Evolutionary conservation across 2,329 filamentous ascomycete genomes (phyloP).

Genomic region (Talaromyces sp.): DNA sequence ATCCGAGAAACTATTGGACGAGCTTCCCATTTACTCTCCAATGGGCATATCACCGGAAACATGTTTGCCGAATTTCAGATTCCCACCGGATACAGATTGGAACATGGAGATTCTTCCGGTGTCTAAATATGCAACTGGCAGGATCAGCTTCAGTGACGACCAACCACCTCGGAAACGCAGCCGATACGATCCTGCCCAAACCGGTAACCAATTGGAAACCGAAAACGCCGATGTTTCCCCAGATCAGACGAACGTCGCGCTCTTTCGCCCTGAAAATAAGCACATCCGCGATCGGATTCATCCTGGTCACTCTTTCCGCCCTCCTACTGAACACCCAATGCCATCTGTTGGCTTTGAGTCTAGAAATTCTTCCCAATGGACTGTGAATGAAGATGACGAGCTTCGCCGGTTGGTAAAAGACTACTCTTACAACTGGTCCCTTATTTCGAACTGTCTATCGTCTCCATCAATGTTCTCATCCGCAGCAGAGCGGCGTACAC

Average conservation of each 20-base stretch:
- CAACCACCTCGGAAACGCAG: slow-evolving; percentile 69
- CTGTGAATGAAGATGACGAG: slow-evolving; percentile 82
- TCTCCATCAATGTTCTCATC: slow-evolving; percentile 73
- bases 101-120: slow-evolving; percentile 72
- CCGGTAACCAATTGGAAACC: slow-evolving; percentile 59
- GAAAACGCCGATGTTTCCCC: slow-evolving; percentile 52
- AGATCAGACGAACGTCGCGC: slow-evolving; percentile 68
- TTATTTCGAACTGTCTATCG: slow-evolving; percentile 76
- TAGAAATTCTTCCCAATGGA: slow-evolving; percentile 85
- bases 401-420: slow-evolving; percentile 78
- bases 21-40: slow-evolving; percentile 73
- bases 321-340: slow-evolving; percentile 87
- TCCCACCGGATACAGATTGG: slow-evolving; percentile 66
- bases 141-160: slow-evolving; percentile 63
- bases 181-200: slow-evolving; percentile 73
- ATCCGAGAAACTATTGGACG: slow-evolving; percentile 69
- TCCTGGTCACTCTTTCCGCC: slow-evolving; percentile 85
- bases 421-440: slow-evolving; percentile 95
- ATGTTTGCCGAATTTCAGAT: slow-evolving; percentile 53
- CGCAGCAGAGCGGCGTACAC: slow-evolving; percentile 80
- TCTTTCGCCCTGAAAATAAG: slow-evolving; percentile 88
- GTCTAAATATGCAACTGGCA: slow-evolving; percentile 79
- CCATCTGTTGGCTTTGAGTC: slow-evolving; percentile 81
- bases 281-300: slow-evolving; percentile 83
- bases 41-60: slow-evolving; percentile 50